Evolutionary conservation across 176 grass and related monocot genomes (phyloP).

Genomic region (Oryza glaberrima): DNA sequence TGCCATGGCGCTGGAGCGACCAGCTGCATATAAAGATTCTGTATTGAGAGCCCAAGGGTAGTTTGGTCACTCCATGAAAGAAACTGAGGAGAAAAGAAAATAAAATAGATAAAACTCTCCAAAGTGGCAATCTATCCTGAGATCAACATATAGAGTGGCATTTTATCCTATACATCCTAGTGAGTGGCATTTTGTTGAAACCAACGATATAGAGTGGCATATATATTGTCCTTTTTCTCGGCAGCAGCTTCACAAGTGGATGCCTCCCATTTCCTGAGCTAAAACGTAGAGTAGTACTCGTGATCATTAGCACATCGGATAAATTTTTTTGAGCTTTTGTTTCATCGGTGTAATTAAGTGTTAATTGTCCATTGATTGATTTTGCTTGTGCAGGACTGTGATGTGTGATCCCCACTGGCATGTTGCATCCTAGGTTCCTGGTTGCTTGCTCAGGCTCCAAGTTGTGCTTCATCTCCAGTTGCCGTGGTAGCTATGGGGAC

Average conservation of each 20-base stretch:
- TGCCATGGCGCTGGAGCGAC: too few species aligned
- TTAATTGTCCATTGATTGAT: background rate
- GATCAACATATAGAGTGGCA: too few species aligned
- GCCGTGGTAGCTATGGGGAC: conserved; percentile 18
- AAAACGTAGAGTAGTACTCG: conserved; percentile 2
- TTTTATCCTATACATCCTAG: too few species aligned
- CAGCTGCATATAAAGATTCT: too few species aligned
- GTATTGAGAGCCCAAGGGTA: too few species aligned
- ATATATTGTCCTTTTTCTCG: too few species aligned
- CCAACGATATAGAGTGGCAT: too few species aligned
- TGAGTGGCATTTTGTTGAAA: too few species aligned
- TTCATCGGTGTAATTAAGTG: conserved; percentile 15
- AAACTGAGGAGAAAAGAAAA: too few species aligned
- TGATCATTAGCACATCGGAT: conserved; percentile 4
- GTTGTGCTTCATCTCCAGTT: conserved; percentile 43
- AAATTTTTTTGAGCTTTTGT: background rate
- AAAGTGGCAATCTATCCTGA: too few species aligned
- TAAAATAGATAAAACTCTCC: too few species aligned
- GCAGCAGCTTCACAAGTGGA: conserved; percentile 18
- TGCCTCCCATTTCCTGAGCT: conserved; percentile 18
- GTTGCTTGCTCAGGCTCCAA: conserved; percentile 55
- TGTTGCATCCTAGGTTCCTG: conserved; percentile 49
- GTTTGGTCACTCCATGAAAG: too few species aligned
- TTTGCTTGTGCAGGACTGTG: conserved; percentile 49
- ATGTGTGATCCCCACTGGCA: conserved; percentile 29